phyloP scores from a whole-genome alignment of 2,329 filamentous ascomycete genomes.

The Diaporthe australafricana region DNA sequence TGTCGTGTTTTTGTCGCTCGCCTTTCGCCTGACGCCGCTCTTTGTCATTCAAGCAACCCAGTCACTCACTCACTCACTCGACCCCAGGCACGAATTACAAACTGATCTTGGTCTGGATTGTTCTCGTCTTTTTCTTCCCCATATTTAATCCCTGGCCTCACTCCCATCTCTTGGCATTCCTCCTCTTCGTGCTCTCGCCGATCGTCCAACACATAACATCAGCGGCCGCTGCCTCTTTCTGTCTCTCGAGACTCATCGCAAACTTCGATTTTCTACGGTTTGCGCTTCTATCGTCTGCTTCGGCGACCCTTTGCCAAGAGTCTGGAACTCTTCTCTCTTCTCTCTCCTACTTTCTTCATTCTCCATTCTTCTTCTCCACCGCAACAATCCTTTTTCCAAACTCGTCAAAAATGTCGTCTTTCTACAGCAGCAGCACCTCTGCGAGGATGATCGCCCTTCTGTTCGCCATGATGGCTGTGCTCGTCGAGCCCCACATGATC shows the following conservation, averaged over 20 bases:
- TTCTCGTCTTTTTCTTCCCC: constrained; percentile 6
- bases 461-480: constrained; percentile 5
- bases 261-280: background rate
- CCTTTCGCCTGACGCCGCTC: background rate
- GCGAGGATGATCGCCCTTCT: constrained; percentile 14
- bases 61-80: background rate
- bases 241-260: background rate
- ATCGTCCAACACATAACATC: constrained; percentile 15
- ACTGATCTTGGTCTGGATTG: constrained; percentile 1
- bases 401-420: constrained; percentile 9
- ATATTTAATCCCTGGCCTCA: constrained; percentile 3
- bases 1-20: background rate
- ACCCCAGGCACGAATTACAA: background rate
- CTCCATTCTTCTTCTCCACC: background rate
- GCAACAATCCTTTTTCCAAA: constrained; percentile 22
- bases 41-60: background rate
- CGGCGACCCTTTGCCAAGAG: constrained; percentile 18
- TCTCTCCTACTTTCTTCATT: background rate
- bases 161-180: constrained; percentile 20
- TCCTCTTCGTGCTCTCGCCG: background rate
- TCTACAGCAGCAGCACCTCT: background rate
- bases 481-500: constrained; percentile 40
- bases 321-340: constrained; percentile 13
- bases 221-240: constrained; percentile 2
- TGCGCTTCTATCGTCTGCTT: background rate